Conservation (phyloP, 805 yeast species). For the Wickerhamiella nectarea region DNA sequence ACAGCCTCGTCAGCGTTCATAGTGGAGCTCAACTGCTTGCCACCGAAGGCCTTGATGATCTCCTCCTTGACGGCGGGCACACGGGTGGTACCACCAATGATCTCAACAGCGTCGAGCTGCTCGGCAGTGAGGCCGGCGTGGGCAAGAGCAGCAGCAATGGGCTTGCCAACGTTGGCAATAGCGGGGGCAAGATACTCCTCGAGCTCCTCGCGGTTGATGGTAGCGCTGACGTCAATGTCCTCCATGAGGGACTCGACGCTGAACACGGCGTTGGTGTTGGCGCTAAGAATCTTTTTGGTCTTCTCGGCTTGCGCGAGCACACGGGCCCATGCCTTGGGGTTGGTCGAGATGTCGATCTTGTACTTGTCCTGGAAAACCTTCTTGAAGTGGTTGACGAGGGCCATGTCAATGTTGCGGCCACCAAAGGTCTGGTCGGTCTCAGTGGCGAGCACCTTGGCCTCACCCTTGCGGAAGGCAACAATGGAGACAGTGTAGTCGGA, state of each 20-base stretch:
- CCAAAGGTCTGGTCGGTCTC: slow-evolving; percentile 94
- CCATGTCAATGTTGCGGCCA: slow-evolving; percentile 92
- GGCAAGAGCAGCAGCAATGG: slow-evolving; percentile 69
- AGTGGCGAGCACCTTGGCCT: slow-evolving; percentile 80
- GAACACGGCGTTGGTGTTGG: slow-evolving; percentile 88
- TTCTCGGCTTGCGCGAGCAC: slow-evolving; percentile 83
- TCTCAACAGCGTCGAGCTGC: slow-evolving; percentile 82
- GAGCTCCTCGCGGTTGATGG: slow-evolving; percentile 78
- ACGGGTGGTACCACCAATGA: slow-evolving; percentile 97
- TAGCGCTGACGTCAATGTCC: slow-evolving; percentile 88
- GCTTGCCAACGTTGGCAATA: slow-evolving; percentile 58
- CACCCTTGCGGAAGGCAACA: slow-evolving; percentile 90
- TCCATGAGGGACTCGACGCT: slow-evolving; percentile 93
- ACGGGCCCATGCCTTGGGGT: slow-evolving; percentile 92
- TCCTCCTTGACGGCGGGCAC: slow-evolving; percentile 84
- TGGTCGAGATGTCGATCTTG: slow-evolving; percentile 81
- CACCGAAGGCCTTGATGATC: slow-evolving; percentile 66
- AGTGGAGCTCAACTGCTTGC: slow-evolving; percentile 79
- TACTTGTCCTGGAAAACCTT: slow-evolving; percentile 81
- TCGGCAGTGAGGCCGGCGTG: slow-evolving; percentile 59
- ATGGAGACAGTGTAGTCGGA: slow-evolving; percentile 83
- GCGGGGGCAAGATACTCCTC: slow-evolving; percentile 81
- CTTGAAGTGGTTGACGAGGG: slow-evolving; percentile 89
- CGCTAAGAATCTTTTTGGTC: slow-evolving; percentile 90
- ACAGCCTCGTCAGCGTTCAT: slow-evolving; percentile 98